A percentile compares a stretch with the other conserved stretches of the same genome.
These are phyloP conservation scores for Rutstroemia sydowiana DNA, from an alignment of 2,329 filamentous ascomycete genomes.

Conservation along the genomic window DNA sequence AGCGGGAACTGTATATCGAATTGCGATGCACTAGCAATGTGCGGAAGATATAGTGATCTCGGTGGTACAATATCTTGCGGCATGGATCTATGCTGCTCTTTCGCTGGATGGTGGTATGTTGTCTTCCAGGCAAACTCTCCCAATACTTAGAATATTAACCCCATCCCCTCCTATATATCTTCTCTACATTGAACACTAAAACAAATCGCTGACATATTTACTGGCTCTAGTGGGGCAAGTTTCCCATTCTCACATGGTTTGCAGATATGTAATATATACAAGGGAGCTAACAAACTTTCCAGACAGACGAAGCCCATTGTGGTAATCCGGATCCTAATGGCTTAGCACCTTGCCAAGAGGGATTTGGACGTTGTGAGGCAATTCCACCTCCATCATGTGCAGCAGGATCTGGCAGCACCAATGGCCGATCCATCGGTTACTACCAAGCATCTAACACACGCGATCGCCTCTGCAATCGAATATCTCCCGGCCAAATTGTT, in stretches of 20 bases:
- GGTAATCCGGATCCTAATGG: neutral
- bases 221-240: neutral
- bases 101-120: slow-evolving; percentile 27
- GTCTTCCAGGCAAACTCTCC: neutral
- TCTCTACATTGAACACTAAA: neutral
- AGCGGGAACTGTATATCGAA: slow-evolving; percentile 25
- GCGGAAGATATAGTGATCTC: slow-evolving; percentile 25
- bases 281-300: neutral
- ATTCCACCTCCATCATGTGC: slow-evolving; percentile 9
- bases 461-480: neutral
- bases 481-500: slow-evolving; percentile 12
- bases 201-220: neutral
- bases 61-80: slow-evolving; percentile 8
- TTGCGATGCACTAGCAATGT: slow-evolving; percentile 34
- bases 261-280: neutral
- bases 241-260: neutral
- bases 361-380: neutral
- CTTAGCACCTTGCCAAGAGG: neutral
- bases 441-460: slow-evolving; percentile 30
- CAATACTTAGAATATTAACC: neutral
- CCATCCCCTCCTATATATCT: neutral
- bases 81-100: slow-evolving; percentile 22
- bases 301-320: neutral
- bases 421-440: slow-evolving; percentile 28
- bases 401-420: slow-evolving; percentile 1